phyloP scores from a whole-genome alignment of 805 yeast genomes.

The Nadsonia fulvescens region DNA sequence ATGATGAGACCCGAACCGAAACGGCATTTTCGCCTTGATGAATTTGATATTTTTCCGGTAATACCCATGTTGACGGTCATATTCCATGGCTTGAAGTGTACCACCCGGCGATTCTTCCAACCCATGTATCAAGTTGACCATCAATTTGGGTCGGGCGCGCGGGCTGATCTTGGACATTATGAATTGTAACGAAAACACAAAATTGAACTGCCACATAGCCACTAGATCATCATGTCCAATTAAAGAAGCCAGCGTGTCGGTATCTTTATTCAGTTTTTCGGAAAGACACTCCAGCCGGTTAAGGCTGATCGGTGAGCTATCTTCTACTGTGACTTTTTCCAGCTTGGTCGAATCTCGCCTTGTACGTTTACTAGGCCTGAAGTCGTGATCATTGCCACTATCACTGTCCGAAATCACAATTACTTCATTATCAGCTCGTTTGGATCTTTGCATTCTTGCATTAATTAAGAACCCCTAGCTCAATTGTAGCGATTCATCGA shows the following conservation, averaged over 20 bases:
- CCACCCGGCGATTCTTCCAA: too few species aligned
- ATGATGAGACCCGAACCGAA: constrained; percentile 17
- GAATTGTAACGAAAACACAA: constrained; percentile 13
- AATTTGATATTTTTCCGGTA: constrained; percentile 9
- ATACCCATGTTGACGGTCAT: constrained; percentile 3
- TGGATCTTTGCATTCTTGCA: too few species aligned
- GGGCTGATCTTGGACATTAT: constrained; percentile 11
- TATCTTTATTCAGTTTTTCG: constrained; percentile 8
- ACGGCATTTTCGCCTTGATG: constrained; percentile 10
- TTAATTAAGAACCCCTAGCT: too few species aligned
- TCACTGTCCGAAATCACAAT: too few species aligned
- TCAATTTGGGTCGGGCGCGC: constrained; percentile 4
- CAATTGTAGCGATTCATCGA: too few species aligned
- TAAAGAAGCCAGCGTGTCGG: constrained; percentile 11
- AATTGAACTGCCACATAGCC: constrained; percentile 19
- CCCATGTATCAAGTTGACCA: too few species aligned
- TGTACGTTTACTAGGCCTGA: too few species aligned
- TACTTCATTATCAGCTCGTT: too few species aligned
- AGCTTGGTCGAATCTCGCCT: too few species aligned
- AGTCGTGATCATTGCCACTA: too few species aligned
- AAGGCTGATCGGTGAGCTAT: constrained; percentile 9
- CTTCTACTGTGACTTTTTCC: too few species aligned
- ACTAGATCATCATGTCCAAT: constrained; percentile 11
- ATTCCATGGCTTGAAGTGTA: constrained; percentile 2
- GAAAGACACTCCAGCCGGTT: constrained; percentile 9